phyloP scores from a whole-genome alignment of 805 yeast genomes.

The Candida railenensis region DNA sequence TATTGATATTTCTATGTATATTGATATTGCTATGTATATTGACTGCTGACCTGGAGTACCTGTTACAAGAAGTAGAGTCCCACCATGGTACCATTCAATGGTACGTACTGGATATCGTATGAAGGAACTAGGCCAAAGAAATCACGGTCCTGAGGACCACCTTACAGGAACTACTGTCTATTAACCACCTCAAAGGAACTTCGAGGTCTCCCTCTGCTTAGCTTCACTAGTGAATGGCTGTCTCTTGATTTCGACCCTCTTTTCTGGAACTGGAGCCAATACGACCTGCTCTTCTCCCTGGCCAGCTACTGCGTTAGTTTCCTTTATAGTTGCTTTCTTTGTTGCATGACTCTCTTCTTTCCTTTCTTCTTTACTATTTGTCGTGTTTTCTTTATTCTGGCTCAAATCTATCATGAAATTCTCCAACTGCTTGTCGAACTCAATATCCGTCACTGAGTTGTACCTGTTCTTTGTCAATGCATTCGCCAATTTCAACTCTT shows the following conservation, averaged over 20 bases:
- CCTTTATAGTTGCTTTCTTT: neutral
- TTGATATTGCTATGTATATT: too few relatives aligned
- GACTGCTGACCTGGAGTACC: too few relatives aligned
- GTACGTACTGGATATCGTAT: too few relatives aligned
- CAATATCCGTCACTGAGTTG: conserved; percentile 32
- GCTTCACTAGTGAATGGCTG: neutral
- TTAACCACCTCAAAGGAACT: conserved; percentile 2
- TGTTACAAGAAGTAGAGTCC: too few relatives aligned
- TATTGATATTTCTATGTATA: too few relatives aligned
- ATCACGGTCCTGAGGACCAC: too few relatives aligned
- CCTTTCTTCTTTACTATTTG: neutral
- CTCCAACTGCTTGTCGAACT: conserved; percentile 39
- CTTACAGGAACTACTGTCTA: too few relatives aligned
- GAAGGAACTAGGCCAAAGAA: too few relatives aligned
- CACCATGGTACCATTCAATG: too few relatives aligned
- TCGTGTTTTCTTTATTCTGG: neutral
- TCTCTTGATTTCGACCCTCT: neutral
- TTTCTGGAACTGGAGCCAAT: too few relatives aligned
- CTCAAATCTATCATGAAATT: conserved; percentile 19
- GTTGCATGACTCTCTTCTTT: neutral
- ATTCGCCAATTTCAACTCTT: conserved; percentile 40
- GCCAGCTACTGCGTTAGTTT: neutral
- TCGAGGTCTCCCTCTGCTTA: neutral
- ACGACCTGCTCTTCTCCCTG: neutral
- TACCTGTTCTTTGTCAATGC: conserved; percentile 39